Evolutionary conservation across 2,329 filamentous ascomycete species (phyloP).

Genomic region (Fusarium napiforme): DNA sequence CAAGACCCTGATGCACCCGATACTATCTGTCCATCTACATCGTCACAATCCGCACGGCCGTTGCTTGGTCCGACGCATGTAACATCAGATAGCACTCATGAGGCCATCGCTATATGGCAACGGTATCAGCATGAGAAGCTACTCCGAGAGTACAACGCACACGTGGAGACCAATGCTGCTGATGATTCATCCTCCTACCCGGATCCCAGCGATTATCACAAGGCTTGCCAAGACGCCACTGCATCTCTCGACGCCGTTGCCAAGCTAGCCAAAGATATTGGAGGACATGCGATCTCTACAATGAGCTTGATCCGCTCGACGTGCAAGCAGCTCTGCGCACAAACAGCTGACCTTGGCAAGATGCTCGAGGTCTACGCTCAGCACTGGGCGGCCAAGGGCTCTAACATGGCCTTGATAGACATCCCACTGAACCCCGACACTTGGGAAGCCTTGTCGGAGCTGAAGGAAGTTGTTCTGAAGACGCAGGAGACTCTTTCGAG

Average conservation of each 20-base stretch:
- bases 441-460: constrained; percentile 17
- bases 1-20: not conserved
- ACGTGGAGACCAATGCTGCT: no score
- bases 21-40: not conserved
- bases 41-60: not conserved
- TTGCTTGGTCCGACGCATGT: rapidly evolving
- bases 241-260: not conserved
- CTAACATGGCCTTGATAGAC: constrained; percentile 7
- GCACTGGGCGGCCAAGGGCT: constrained; percentile 22
- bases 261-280: not conserved
- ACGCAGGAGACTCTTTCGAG: not conserved
- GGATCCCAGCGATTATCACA: constrained; percentile 18
- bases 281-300: constrained; percentile 28
- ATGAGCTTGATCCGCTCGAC: constrained; percentile 19
- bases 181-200: not conserved
- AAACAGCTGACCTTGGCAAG: constrained; percentile 25
- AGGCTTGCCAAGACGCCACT: constrained; percentile 5
- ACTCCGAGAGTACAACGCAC: not conserved
- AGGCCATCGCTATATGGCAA: not conserved
- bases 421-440: constrained; percentile 31
- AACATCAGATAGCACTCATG: not conserved
- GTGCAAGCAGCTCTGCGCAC: constrained; percentile 18
- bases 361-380: constrained; percentile 28
- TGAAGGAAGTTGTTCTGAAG: not conserved
- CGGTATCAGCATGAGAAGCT: not conserved